Evolutionary conservation across 2,329 filamentous ascomycete genomes (phyloP).

Genomic region (Cercospora citrullina): DNA sequence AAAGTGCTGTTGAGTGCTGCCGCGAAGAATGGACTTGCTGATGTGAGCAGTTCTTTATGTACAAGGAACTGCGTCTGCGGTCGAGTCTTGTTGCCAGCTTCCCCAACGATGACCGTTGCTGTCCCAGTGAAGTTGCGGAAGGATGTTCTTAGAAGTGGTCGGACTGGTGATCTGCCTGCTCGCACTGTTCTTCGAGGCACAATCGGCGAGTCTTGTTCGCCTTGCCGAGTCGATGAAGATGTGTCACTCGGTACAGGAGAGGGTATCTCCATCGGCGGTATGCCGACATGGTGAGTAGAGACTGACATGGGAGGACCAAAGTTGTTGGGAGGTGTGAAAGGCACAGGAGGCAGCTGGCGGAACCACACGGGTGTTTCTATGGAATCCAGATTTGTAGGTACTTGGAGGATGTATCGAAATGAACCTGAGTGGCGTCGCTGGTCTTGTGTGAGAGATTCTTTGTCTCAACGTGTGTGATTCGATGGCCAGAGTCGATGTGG

Average conservation of each 20-base stretch:
- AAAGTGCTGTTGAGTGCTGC: conserved; percentile 52
- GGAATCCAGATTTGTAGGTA: conserved; percentile 32
- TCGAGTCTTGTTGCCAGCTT: conserved; percentile 28
- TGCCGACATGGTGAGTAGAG: conserved; percentile 23
- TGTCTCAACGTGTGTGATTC: conserved; percentile 9
- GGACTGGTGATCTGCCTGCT: conserved; percentile 30
- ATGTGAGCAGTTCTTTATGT: conserved; percentile 51
- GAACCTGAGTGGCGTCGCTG: background rate
- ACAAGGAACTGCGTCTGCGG: conserved; percentile 46
- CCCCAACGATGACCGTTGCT: conserved; percentile 44
- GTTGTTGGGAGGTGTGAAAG: conserved; percentile 23
- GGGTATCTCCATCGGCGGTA: conserved; percentile 34
- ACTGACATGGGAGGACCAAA: conserved; percentile 27
- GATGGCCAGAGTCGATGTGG: background rate
- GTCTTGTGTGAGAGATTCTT: conserved; percentile 11
- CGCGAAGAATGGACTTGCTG: conserved; percentile 53
- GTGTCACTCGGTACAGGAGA: conserved; percentile 30
- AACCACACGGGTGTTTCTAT: conserved; percentile 37
- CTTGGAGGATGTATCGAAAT: background rate
- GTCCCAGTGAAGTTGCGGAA: conserved; percentile 45
- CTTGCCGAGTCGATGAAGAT: conserved; percentile 30
- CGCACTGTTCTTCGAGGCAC: conserved; percentile 18
- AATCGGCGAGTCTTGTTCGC: conserved; percentile 18
- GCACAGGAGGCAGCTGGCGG: conserved; percentile 30
- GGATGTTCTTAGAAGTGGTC: conserved; percentile 40